A percentile compares a stretch with the other conserved stretches of the same genome.
These are phyloP conservation scores for Emergomyces pasteurianus DNA, from an alignment of 2,329 filamentous ascomycete genomes.

Conservation along the genomic window DNA sequence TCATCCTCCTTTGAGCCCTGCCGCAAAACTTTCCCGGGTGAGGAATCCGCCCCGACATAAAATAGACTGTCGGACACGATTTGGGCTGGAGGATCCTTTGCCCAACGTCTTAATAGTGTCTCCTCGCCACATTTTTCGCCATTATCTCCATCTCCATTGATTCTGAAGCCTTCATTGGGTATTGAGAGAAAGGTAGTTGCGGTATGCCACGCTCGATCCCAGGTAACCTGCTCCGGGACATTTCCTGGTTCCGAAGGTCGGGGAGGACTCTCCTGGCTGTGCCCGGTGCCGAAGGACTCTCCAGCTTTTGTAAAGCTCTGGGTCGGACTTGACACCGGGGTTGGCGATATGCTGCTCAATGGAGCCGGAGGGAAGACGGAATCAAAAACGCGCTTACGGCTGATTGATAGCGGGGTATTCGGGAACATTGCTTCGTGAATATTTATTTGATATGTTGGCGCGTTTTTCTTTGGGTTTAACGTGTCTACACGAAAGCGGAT, in stretches of 20 bases:
- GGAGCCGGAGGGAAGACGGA: conserved; percentile 33
- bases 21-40: conserved; percentile 9
- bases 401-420: conserved; percentile 7
- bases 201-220: conserved; percentile 31
- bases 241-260: conserved; percentile 3
- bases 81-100: conserved; percentile 18
- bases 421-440: conserved; percentile 8
- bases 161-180: conserved; percentile 22
- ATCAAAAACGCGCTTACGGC: conserved; percentile 31
- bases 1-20: conserved; percentile 16
- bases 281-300: conserved; percentile 9
- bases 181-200: conserved; percentile 30
- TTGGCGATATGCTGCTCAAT: conserved; percentile 21
- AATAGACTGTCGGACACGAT: conserved; percentile 22
- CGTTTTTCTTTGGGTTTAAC: background rate
- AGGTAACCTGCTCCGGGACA: conserved; percentile 21
- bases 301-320: conserved; percentile 13
- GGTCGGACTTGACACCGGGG: conserved; percentile 15
- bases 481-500: background rate
- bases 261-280: conserved; percentile 5
- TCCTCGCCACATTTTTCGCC: conserved; percentile 14
- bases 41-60: conserved; percentile 19
- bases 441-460: background rate
- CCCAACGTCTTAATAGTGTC: conserved; percentile 21
- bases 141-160: background rate